Percentiles rank a stretch among this genome's conserved stretches.
phyloP scores from a whole-genome alignment of 331 rosid species.

The Quercus lobata region DNA sequence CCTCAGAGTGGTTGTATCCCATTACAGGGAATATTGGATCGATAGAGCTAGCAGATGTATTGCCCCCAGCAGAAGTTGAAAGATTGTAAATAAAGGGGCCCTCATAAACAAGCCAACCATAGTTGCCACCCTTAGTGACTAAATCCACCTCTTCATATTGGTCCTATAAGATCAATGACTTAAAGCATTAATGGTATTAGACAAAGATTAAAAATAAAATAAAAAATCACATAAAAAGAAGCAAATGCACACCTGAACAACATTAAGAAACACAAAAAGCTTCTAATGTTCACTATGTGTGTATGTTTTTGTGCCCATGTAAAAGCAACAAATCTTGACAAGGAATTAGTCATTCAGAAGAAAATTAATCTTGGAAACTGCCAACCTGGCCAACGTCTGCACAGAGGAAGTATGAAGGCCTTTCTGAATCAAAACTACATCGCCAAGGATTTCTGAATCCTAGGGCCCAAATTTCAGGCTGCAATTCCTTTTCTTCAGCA shows the following conservation, averaged over 20 bases:
- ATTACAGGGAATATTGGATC: conserved; percentile 37
- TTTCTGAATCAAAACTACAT: conserved; percentile 37
- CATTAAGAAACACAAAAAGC: neutral
- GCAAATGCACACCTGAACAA: neutral
- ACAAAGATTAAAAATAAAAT: neutral
- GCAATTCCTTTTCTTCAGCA: conserved; percentile 21
- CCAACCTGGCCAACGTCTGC: conserved; percentile 42
- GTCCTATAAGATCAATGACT: conserved; percentile 11
- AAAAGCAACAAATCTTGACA: neutral
- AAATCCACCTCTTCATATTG: conserved; percentile 35
- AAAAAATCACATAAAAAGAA: neutral
- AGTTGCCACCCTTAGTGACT: conserved; percentile 39
- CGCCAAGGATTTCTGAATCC: conserved; percentile 41
- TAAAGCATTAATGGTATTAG: neutral
- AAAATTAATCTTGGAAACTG: neutral
- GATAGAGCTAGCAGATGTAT: conserved; percentile 28
- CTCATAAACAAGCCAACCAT: conserved; percentile 38
- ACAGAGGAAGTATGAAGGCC: conserved; percentile 36
- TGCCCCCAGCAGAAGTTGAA: conserved; percentile 32
- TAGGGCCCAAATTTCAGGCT: conserved; percentile 32
- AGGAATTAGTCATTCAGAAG: too few relatives aligned
- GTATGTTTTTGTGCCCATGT: neutral
- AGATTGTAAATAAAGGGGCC: conserved; percentile 29
- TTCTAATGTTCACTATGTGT: neutral
- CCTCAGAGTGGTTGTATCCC: conserved; percentile 45